Base-by-base conservation (phyloP, 768 basidiomycete genomes). In the Phanerodontia chrysosporium region DNA sequence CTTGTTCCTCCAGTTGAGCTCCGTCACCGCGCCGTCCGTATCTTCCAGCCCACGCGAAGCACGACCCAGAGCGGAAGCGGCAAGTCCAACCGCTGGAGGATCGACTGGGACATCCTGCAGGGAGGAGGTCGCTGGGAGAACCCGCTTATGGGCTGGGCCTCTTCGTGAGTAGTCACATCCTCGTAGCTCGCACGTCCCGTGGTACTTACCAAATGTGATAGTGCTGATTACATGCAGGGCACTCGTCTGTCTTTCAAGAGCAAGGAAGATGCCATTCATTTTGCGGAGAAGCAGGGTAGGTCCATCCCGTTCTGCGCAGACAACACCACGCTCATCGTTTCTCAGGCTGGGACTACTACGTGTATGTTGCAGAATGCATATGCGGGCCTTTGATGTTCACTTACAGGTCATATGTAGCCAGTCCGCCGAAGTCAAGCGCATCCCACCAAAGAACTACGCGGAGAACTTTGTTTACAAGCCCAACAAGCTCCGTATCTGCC, bases 101-200 rank as follows among this genome's bases (percentile, higher is more conserved):
- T 99, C 67, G 96, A 98, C 73, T 98, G 87, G 79, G 96, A 98
- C 67, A 85, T 85, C 58, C 77, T 98, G n/a, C 85, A 83, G 58
- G 93, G 95, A 32, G 86, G 83, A 28, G 94, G 92, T 13, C 82
- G 96, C 53, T 99, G 96, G 96, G 95, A 98, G 80, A 99, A 98
- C 69, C 92, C 93, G 3, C 72, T 99, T 64, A 99, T 98, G 92
- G 96, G 96, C 45, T 99, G 83, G 80, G 95, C 95, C 0, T 91
- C 88, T 77, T 94, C 93, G 90, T 95, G 70, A 74, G 90, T 81
- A n/a, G 24, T 4, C 2, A 28, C 27, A 52, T 24, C 16, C 28
- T 45, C 35, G 57, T 32, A 10, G n/a, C 32, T 3, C 24, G 13
- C 22, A n/a, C n/a, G n/a, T n/a, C n/a, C 52, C 25, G 44, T 18